Evolutionary conservation across 192 early-diverging fungal genomes (phyloP), one percentile per base, ranked within the genome.

Genomic region (Coemansia sp.): DNA sequence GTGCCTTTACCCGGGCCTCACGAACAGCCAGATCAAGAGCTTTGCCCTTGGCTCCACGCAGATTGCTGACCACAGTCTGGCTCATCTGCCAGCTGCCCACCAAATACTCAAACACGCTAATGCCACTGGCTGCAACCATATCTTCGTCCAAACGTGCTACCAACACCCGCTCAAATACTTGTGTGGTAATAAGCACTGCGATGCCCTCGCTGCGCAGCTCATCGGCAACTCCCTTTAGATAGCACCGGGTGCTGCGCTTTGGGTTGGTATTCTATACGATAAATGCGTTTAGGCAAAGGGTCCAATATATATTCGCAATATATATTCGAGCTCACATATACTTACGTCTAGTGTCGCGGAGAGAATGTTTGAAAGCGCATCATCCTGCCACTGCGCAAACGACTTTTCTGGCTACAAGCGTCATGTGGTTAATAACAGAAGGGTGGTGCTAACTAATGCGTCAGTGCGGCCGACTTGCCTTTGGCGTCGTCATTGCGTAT

Each of bases 311-410:
- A 6, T 8, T 0, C 10, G 51, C 12, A 23, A 21, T 21, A 21
- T 21, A 21, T 21, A 21, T 21, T 21, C 19, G 19, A 21, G 19
- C 22, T 2, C 10, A 8, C 38, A 5, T 24, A 6, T 37, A 62
- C 60, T 17, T 62, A 89, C 91, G 73, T 91, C 76, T 25, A 97
- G 77, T 10, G 92, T 92, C 21, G 93, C 88, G 15, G 84, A 74
- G 53, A 97, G 82, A 29, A 97, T 84, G 57, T 83, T 85, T 12
- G 89, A 89, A 15, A 93, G 72, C 5, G 89, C 89, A 39, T 91
- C 87, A 70, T 93, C 89, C 68, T 92, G 90, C 95, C 95, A 97
- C 63, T 80, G 69, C 9, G 71, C 78, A 50, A 68, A 62, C 51
- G 78, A 58, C 63, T 79, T 79, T 59, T 63, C 75, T n/a, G 66